A percentile compares a stretch with the other conserved stretches of the same genome.
These are phyloP conservation scores for Fusarium vanettenii DNA, from an alignment of 2,329 filamentous ascomycete genomes.

Conservation along the genomic window DNA sequence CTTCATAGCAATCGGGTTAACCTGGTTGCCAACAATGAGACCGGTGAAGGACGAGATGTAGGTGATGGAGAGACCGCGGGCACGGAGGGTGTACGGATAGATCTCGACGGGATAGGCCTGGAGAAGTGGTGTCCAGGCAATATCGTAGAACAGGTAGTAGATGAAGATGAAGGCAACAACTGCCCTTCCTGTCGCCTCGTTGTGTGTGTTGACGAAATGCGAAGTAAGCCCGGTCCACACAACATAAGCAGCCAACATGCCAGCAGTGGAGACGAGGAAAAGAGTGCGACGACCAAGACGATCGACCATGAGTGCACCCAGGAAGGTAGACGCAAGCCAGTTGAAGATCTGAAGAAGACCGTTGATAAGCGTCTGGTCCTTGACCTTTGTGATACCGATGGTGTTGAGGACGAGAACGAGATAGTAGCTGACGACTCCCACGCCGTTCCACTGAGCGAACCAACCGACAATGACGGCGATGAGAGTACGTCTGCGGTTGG, in stretches of 20 bases:
- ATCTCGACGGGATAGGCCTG: conserved; percentile 44
- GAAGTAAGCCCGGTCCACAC: neutral
- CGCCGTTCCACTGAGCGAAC: neutral
- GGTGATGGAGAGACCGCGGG: conserved; percentile 22
- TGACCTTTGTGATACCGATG: conserved; percentile 51
- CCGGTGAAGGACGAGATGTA: conserved; percentile 19
- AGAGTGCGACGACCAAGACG: conserved; percentile 52
- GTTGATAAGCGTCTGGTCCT: conserved; percentile 46
- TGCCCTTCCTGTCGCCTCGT: conserved; percentile 5
- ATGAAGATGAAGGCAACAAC: conserved; percentile 53
- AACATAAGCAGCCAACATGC: neutral
- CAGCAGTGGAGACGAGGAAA: neutral
- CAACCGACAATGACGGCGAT: neutral
- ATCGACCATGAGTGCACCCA: conserved; percentile 52
- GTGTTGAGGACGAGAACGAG: conserved; percentile 51
- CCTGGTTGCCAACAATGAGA: conserved; percentile 50
- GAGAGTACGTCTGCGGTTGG: neutral
- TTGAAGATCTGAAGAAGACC: conserved; percentile 49
- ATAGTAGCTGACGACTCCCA: conserved; percentile 39
- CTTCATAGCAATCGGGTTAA: conserved; percentile 53
- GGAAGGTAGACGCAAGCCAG: conserved; percentile 46
- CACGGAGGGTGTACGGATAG: conserved; percentile 27
- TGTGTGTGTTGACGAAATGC: neutral
- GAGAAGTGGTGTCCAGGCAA: conserved; percentile 49
- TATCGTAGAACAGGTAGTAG: conserved; percentile 51